Evolutionary conservation across 768 basidiomycete species (phyloP).

Genomic region (Tulasnella sp.): DNA sequence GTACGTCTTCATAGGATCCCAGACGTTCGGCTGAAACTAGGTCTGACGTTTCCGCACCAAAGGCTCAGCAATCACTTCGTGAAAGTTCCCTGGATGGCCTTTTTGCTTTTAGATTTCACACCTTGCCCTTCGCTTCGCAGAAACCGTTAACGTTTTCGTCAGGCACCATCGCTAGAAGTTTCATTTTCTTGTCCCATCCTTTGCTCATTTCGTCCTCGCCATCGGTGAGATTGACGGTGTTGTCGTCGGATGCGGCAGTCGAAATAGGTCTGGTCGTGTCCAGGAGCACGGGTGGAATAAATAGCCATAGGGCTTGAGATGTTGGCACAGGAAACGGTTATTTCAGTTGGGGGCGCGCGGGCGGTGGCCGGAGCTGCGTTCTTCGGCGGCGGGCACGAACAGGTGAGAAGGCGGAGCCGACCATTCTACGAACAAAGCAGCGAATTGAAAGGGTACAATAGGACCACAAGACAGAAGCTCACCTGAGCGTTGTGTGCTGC

Average conservation of each 20-base stretch:
- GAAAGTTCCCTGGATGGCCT: conserved; percentile 49
- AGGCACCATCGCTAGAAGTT: conserved; percentile 87
- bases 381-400: conserved; percentile 63
- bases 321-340: conserved; percentile 47
- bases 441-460: conserved; percentile 34
- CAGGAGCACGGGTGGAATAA: conserved; percentile 63
- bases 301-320: conserved; percentile 66
- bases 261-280: conserved; percentile 47
- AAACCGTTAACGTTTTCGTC: conserved; percentile 90
- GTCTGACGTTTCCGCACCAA: conserved; percentile 19
- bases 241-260: conserved; percentile 37
- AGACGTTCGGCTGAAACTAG: conserved; percentile 45
- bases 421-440: conserved; percentile 64
- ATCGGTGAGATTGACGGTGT: not conserved
- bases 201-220: conserved; percentile 45
- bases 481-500: conserved; percentile 32
- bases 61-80: not conserved
- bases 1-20: conserved; percentile 82
- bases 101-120: conserved; percentile 59
- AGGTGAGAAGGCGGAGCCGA: conserved; percentile 92
- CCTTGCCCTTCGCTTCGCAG: conserved; percentile 41
- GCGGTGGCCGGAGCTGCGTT: conserved; percentile 54
- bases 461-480: conserved; percentile 6
- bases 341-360: conserved; percentile 66
- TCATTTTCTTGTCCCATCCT: conserved; percentile 87